Conservation (phyloP, 768 basidiomycete genomes). For the Tulasnella sp. region DNA sequence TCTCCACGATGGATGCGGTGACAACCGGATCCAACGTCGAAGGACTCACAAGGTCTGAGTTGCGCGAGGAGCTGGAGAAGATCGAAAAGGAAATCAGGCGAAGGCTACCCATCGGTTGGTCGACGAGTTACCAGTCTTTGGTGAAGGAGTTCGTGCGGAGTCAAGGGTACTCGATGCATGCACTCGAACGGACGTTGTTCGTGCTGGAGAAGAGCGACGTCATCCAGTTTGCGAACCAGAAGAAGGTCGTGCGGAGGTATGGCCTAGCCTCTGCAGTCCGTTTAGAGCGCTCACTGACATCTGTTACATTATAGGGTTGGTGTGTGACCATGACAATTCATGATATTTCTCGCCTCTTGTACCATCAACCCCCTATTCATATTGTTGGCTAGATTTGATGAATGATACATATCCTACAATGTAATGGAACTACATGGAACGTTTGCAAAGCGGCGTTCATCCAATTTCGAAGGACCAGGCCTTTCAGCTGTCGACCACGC, state of each 20-base stretch:
- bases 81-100: constrained; percentile 82
- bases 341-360: too few species aligned
- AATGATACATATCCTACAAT: too few species aligned
- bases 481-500: too few species aligned
- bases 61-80: constrained; percentile 84
- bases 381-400: too few species aligned
- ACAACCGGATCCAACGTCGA: constrained; percentile 79
- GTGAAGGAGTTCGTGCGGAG: constrained; percentile 87
- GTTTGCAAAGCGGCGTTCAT: too few species aligned
- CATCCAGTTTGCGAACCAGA: constrained; percentile 58
- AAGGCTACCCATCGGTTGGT: constrained; percentile 88
- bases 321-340: too few species aligned
- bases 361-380: too few species aligned
- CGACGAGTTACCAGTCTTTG: constrained; percentile 88
- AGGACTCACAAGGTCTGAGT: constrained; percentile 78
- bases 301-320: background rate
- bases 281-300: background rate
- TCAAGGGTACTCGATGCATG: constrained; percentile 82
- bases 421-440: too few species aligned
- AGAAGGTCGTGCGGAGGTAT: constrained; percentile 14
- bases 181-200: constrained; percentile 82
- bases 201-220: constrained; percentile 92
- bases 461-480: too few species aligned
- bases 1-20: constrained; percentile 98
- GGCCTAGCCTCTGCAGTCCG: background rate